Base-by-base conservation (phyloP, 2,329 filamentous ascomycete genomes). In the Sporothrix protearum region DNA sequence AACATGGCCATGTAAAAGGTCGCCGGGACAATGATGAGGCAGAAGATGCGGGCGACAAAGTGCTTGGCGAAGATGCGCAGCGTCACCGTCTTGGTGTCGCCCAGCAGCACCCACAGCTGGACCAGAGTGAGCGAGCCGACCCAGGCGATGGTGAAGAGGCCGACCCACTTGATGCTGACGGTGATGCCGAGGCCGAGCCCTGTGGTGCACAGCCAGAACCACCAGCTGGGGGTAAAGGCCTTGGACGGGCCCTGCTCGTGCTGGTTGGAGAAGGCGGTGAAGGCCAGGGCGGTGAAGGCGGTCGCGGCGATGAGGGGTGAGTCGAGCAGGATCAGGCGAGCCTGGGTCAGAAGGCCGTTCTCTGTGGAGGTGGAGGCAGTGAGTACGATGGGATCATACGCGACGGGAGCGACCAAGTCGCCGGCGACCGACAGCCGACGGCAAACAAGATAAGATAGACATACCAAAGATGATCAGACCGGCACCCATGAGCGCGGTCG, bases 121-220 rank as follows among this genome's bases (percentile, higher is more conserved):
- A 99, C 80, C 59, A 95, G 81, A 49, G 96, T 99, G 82, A 99
- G 87, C 81, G 87, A 89, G 74, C 96, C 96, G 76, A 99, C 93
- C 96, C 96, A 99, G 66, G 95, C 96, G 80, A 97, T 97, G 74
- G 96, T 99, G 85, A 99, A 98, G 69, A 99, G 86, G 68, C 96
- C 96, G 78, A 99, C 96, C 96, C 96, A 99, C 85, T 99, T 99
- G 78, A 98, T 94, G 83, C 95, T 98, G 74, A 91, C 88, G 8
- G 96, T 98, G 68, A 95, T 91, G 74, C 96, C 96, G 68, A 99
- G 85, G 49, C 91, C 92, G 57, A 99, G 83, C 76, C 96, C 96
- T 59, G 92, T 96, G 79, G 93, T 89, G 71, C 87, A 86, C 70
- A 99, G 87, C 95, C 96, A 99, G 83, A 98, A 97, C 96, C 96